Evolutionary conservation across 768 basidiomycete species (phyloP).

Genomic region (Cystobasidium onofrii): DNA sequence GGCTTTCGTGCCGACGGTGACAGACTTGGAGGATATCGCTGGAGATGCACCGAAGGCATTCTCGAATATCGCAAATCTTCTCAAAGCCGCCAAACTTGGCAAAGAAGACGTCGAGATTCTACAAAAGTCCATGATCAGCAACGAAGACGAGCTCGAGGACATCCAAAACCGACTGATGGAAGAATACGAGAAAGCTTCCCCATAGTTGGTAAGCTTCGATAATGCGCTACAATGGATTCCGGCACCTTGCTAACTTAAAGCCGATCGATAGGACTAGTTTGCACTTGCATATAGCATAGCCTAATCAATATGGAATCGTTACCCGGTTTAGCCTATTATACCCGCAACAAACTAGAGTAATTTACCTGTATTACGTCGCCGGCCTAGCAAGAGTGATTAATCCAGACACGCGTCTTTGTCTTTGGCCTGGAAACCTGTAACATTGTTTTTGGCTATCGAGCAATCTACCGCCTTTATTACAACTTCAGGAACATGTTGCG

Average conservation of each 20-base stretch:
- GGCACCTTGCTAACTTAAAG: neutral
- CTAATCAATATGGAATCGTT: neutral
- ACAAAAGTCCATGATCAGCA: conserved; percentile 34
- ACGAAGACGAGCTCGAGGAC: conserved; percentile 32
- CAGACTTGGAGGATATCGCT: conserved; percentile 76
- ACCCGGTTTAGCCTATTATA: conserved; percentile 1
- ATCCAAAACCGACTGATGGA: conserved; percentile 26
- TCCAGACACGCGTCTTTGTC: neutral
- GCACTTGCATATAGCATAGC: conserved; percentile 1
- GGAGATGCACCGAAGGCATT: conserved; percentile 85
- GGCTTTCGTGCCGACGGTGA: conserved; percentile 62
- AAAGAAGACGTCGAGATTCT: conserved; percentile 51
- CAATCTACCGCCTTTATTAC: neutral
- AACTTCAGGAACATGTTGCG: too few species aligned
- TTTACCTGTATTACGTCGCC: neutral
- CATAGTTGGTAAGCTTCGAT: neutral
- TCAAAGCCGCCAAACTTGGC: conserved; percentile 58
- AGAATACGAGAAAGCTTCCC: conserved; percentile 5
- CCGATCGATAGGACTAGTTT: conserved; percentile 14
- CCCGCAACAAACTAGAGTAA: conserved; percentile 18
- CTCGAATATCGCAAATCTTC: conserved; percentile 62
- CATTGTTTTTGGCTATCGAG: neutral
- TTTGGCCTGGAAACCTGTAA: neutral
- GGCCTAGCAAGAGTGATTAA: neutral
- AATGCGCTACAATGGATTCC: neutral